Percentiles rank a stretch among this genome's conserved stretches.
Conservation (phyloP, 768 basidiomycete genomes). For the Naematelia encephala region DNA sequence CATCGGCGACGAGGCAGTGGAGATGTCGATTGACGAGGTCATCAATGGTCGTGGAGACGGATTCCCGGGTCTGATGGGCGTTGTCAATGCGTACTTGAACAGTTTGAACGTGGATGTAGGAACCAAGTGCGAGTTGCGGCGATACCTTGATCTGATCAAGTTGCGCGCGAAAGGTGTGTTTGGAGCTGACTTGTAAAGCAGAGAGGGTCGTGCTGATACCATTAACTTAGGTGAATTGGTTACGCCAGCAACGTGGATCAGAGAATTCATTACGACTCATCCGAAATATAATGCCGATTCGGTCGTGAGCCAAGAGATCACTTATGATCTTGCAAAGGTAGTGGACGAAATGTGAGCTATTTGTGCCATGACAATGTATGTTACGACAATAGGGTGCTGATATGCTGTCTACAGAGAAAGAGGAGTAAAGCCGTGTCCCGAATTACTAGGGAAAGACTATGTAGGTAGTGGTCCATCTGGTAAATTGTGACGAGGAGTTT, state of each 20-base stretch:
- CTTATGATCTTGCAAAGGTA: constrained; percentile 85
- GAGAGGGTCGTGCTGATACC: background rate
- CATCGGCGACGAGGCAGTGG: constrained; percentile 70
- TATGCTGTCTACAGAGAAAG: constrained; percentile 37
- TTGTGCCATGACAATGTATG: background rate
- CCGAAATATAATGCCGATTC: constrained; percentile 90
- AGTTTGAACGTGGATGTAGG: constrained; percentile 71
- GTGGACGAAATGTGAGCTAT: constrained; percentile 82
- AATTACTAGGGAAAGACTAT: constrained; percentile 43
- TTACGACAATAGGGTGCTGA: background rate
- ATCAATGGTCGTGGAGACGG: constrained; percentile 79
- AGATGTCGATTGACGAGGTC: constrained; percentile 88
- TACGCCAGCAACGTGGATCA: constrained; percentile 90
- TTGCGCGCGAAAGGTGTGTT: constrained; percentile 71
- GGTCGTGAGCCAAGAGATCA: constrained; percentile 84
- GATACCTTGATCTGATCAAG: constrained; percentile 76
- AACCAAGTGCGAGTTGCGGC: constrained; percentile 63
- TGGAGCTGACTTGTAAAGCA: background rate
- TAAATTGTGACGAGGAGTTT: background rate
- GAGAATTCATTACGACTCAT: constrained; percentile 84
- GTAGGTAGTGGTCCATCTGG: constrained; percentile 40
- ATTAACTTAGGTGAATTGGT: constrained; percentile 62
- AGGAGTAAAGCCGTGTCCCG: constrained; percentile 44
- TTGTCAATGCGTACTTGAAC: constrained; percentile 79
- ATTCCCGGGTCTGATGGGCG: constrained; percentile 76